A percentile compares a stretch with the other conserved stretches of the same genome.
phyloP scores from a whole-genome alignment of 2,329 filamentous ascomycete genomes.

The Diaporthe citrichinensis region DNA sequence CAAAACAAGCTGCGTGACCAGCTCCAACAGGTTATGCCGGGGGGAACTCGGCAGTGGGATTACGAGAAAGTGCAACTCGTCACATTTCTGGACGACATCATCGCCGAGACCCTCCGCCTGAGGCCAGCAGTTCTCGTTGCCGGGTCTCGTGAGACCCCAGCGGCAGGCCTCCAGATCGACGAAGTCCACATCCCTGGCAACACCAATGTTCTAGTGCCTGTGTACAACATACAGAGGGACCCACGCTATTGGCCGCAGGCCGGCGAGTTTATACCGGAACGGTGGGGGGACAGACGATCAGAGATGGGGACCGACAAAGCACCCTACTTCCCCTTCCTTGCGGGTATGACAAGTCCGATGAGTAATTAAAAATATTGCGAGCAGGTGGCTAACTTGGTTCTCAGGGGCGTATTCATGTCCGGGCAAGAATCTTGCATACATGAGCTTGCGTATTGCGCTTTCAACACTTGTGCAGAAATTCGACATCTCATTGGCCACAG shows the following conservation, averaged over 20 bases:
- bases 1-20: conserved; percentile 16
- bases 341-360: conserved; percentile 4
- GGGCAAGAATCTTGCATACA: conserved; percentile 29
- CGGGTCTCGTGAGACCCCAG: conserved; percentile 19
- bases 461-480: conserved; percentile 23
- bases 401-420: conserved; percentile 24
- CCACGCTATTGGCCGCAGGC: conserved; percentile 40
- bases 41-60: background rate
- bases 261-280: conserved; percentile 42
- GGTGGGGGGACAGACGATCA: conserved; percentile 35
- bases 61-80: conserved; percentile 30
- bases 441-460: conserved; percentile 28
- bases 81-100: conserved; percentile 30
- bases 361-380: background rate
- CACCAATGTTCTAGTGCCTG: conserved; percentile 32
- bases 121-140: conserved; percentile 31
- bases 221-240: conserved; percentile 42
- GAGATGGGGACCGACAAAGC: conserved; percentile 39
- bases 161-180: conserved; percentile 38
- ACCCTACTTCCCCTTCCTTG: conserved; percentile 42
- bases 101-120: conserved; percentile 36
- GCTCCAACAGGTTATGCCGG: background rate
- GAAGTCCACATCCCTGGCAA: conserved; percentile 37
- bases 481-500: conserved; percentile 22
- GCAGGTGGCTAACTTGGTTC: background rate